Base-by-base conservation (phyloP, 2,329 filamentous ascomycete genomes). In the Nigrospora osmanthi region DNA sequence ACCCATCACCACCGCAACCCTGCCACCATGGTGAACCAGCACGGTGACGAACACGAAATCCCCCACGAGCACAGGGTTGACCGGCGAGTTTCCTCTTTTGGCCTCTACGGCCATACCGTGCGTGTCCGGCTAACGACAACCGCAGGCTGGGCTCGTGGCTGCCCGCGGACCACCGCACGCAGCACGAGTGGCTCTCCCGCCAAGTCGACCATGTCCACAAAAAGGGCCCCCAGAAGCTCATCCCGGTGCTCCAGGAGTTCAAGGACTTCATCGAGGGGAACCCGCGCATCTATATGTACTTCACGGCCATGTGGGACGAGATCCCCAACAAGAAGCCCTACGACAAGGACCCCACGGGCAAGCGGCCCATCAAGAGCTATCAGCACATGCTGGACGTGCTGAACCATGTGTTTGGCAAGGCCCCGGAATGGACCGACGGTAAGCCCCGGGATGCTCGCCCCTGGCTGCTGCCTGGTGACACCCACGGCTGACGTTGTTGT, bases 271-370 rank as follows among this genome's bases (percentile, higher is more conserved):
- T 88, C 49, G 83, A 87, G 58, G 60, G 61, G 28, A 80, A 80
- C 50, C 66, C 81, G 2, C 73, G 80, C 17, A 66, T 87, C 23
- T 82, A 79, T 66, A 81, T 87, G 72, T 78, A 81, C 58, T 78
- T 85, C 56, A 67, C 68, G 19, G 68, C 74, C 50, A 87, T 87
- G 84, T 87, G 84, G 62, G 68, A 76, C 30, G 79, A 87, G 62
- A 69, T 87, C 16, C 83, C 83, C 0, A 57, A 59, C 31, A 80
- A 79, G 59, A 65, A 71, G 15, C 76, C 76, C 0, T 87, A 87
- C 62, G 58, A 61, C 47, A 68, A 66, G 7, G 82, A 86, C 48
- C 81, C 82, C 0, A 78, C 75, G 1, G 82, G 81, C 2, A 68
- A 72, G 43, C 71, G 67, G 32, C 80, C 85, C 61, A 76, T 88